These are phyloP conservation scores for Phoenix dactylifera DNA, from an alignment of 176 grass and related monocot species.

Conservation along the genomic window DNA sequence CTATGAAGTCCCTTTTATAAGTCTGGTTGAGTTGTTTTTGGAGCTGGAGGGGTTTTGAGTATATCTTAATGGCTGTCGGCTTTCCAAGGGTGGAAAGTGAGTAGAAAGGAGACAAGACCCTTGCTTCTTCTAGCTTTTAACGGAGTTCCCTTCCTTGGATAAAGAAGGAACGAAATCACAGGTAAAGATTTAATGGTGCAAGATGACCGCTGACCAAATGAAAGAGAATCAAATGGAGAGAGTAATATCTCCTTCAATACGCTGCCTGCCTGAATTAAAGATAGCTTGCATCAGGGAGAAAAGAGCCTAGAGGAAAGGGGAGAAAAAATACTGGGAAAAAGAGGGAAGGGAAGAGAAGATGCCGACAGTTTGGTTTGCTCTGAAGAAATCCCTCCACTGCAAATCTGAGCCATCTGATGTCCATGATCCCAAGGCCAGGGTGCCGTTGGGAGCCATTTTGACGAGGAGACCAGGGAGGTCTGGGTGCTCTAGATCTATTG, in stretches of 20 bases:
- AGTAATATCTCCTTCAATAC: neutral
- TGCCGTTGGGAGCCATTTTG: slow-evolving; percentile 35
- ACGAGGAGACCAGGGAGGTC: slow-evolving; percentile 61
- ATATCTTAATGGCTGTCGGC: too few species aligned
- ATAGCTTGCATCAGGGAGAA: slow-evolving; percentile 7
- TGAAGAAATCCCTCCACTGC: slow-evolving; percentile 92
- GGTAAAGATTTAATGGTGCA: too few species aligned
- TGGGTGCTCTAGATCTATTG: slow-evolving; percentile 81
- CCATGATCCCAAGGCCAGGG: slow-evolving; percentile 58
- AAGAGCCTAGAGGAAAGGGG: slow-evolving; percentile 10
- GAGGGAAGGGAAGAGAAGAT: slow-evolving; percentile 25
- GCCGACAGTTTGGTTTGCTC: slow-evolving; percentile 81
- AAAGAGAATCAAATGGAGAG: neutral
- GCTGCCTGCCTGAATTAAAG: slow-evolving; percentile 1
- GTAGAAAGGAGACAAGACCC: too few species aligned
- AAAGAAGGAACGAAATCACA: too few species aligned
- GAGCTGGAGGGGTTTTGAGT: too few species aligned
- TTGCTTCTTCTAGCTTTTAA: too few species aligned
- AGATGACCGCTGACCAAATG: neutral
- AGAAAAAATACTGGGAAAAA: slow-evolving; percentile 9
- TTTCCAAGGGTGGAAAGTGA: too few species aligned
- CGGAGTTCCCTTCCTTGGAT: too few species aligned
- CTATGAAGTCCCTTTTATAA: too few species aligned
- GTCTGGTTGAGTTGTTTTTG: too few species aligned
- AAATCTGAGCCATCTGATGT: slow-evolving; percentile 78